Base-by-base conservation (phyloP, 768 basidiomycete species). In the Candolleomyces aberdarensis region DNA sequence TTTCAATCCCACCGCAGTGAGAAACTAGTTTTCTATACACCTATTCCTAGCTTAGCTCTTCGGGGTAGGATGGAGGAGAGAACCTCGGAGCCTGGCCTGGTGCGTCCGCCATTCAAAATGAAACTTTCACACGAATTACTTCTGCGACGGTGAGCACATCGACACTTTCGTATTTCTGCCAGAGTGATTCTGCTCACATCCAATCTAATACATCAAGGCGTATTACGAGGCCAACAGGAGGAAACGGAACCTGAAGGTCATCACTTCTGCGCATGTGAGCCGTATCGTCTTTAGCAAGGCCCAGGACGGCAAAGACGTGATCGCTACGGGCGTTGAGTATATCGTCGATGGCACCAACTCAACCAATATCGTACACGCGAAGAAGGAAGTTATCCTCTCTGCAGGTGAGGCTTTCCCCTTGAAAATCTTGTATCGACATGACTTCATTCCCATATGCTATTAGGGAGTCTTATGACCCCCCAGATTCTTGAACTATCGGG, bases 361-460 rank as follows among this genome's bases (percentile, higher is more conserved):
- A 64, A 71, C 67, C 3, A 20, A 2, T 7, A 4, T 46, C 17
- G 81, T 78, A 2, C 66, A 62, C 20, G 83, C 81, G 0, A 71
- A 76, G 5, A 72, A 74, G 26, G 84, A 86, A 58, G 80, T 85
- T 48, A 82, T 85, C 60, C 56, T 85, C 5, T 79, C 83, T 22
- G 83, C 82, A 3, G 84, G 84, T 39, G 77, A 80, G 44, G 15
- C 17, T 9, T 20, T 17, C 44, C 8, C 1, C 17, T 46, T 46
- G 36, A 36, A 36, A 36, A 8, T 36, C 36, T 11, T 11, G 44
- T 43, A 20, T 20, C 14, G 17, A 7, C 6, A 46, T 13, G 6
- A 46, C 14, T 7, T 20, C 15, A 46, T 20, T 46, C 44, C 14
- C 19, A 14, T 46, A 17, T 7, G 5, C 1, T 17, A 3, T 6